Conservation (phyloP, 177 flowering plant genomes). For the Vitis hybrid region DNA sequence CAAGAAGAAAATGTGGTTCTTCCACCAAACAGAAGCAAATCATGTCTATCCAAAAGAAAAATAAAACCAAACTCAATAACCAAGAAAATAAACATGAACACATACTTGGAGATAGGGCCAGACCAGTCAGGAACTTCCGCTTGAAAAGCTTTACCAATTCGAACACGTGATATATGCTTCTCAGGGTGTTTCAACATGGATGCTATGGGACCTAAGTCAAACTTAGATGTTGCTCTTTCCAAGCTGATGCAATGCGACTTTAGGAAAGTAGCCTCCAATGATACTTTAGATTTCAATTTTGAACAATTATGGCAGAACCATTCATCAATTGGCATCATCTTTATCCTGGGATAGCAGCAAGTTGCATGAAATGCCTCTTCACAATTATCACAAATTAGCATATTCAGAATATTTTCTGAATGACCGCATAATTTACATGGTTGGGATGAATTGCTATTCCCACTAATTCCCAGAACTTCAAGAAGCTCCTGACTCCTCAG, state of each 20-base stretch:
- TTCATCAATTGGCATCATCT: neutral
- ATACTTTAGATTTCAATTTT: neutral
- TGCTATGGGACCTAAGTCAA: slow-evolving; percentile 2
- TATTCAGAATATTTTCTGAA: neutral
- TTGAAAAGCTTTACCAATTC: slow-evolving; percentile 9
- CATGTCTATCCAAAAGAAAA: neutral
- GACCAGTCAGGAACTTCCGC: slow-evolving; percentile 13
- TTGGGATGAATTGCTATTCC: neutral
- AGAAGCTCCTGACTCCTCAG: neutral
- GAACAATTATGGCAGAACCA: slow-evolving; percentile 8
- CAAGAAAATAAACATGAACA: neutral
- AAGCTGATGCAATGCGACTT: neutral
- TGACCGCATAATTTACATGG: slow-evolving; percentile 3
- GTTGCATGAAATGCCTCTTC: slow-evolving; percentile 10
- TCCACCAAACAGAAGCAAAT: no score
- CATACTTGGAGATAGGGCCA: slow-evolving; percentile 6
- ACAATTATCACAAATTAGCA: slow-evolving; percentile 12
- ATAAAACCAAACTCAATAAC: neutral
- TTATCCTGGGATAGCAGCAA: slow-evolving; percentile 6
- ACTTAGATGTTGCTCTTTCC: neutral
- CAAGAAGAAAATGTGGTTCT: no score
- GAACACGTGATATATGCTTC: slow-evolving; percentile 5
- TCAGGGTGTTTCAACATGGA: slow-evolving; percentile 8
- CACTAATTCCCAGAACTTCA: neutral
- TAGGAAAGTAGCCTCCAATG: neutral